Conservation (phyloP, 2,329 filamentous ascomycete genomes). For the Talaromyces pinophilus region DNA sequence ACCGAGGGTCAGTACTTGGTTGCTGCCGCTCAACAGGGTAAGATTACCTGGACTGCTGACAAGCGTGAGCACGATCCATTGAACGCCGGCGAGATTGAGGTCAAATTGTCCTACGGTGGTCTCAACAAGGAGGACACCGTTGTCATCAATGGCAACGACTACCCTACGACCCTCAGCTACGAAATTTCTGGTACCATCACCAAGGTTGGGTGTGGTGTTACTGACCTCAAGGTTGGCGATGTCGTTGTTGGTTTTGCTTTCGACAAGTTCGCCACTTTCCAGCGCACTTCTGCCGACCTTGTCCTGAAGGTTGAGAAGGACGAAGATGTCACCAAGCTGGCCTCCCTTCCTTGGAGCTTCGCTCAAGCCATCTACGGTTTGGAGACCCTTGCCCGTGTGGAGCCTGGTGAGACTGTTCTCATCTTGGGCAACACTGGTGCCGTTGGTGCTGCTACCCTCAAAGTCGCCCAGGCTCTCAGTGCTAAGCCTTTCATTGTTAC, state of each 20-base stretch:
- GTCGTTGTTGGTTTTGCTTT: conserved; percentile 18
- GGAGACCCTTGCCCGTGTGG: conserved; percentile 16
- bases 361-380: conserved; percentile 25
- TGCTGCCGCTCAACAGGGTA: conserved; percentile 7
- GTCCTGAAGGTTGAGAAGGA: neutral
- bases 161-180: conserved; percentile 17
- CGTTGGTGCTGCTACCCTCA: conserved; percentile 36
- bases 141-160: conserved; percentile 21
- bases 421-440: conserved; percentile 37
- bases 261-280: conserved; percentile 21
- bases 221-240: conserved; percentile 21
- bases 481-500: conserved; percentile 24
- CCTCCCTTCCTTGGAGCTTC: conserved; percentile 20
- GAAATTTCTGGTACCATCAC: conserved; percentile 6
- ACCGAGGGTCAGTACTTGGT: conserved; percentile 11
- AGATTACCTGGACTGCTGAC: neutral
- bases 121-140: conserved; percentile 27
- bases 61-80: neutral
- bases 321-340: conserved; percentile 28
- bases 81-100: conserved; percentile 22
- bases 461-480: conserved; percentile 29
- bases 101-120: conserved; percentile 18
- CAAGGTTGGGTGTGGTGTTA: neutral
- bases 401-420: conserved; percentile 31
- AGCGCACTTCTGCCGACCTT: neutral